A percentile compares a stretch with the other conserved stretches of the same genome.
Evolutionary conservation across 495 filamentous ascomycete genomes (phyloP).

Genomic region (Neurospora sublineolata): DNA sequence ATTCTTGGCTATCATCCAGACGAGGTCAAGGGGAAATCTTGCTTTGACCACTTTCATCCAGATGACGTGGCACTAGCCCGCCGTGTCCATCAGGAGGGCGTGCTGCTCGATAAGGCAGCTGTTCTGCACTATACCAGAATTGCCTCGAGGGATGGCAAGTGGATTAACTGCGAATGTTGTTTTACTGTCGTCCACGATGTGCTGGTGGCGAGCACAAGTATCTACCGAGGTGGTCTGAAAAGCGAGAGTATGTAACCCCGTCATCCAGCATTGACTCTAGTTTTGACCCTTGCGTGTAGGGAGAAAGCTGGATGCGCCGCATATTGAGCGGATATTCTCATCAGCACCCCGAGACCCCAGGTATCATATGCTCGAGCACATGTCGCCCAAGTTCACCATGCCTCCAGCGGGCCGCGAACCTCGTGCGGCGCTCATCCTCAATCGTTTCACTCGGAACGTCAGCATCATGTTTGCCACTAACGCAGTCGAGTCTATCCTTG

Average conservation of each 20-base stretch:
- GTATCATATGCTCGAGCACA: constrained; percentile 81
- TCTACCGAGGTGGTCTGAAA: constrained; percentile 57
- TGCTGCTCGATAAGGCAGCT: constrained; percentile 74
- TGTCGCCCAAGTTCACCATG: constrained; percentile 71
- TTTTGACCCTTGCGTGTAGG: constrained; percentile 35
- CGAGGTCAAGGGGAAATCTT: constrained; percentile 65
- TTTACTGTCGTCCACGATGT: constrained; percentile 85
- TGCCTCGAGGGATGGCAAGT: constrained; percentile 54
- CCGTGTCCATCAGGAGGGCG: constrained; percentile 58
- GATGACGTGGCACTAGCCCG: constrained; percentile 69
- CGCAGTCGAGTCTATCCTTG: constrained; percentile 60
- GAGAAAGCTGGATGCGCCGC: constrained; percentile 66
- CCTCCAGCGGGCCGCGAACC: constrained; percentile 60
- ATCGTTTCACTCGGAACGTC: constrained; percentile 73
- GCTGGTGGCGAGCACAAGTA: constrained; percentile 71
- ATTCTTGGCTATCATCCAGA: constrained; percentile 70
- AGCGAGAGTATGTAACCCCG: constrained; percentile 53
- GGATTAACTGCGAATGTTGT: constrained; percentile 78
- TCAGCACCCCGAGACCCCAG: constrained; percentile 75
- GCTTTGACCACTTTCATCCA: constrained; percentile 80
- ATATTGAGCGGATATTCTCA: constrained; percentile 67
- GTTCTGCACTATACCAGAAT: constrained; percentile 71
- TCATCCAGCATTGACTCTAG: not conserved
- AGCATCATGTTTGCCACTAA: constrained; percentile 81
- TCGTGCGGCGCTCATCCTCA: constrained; percentile 74